Base-by-base conservation (phyloP, 2,329 filamentous ascomycete genomes). In the Beauveria sp. region DNA sequence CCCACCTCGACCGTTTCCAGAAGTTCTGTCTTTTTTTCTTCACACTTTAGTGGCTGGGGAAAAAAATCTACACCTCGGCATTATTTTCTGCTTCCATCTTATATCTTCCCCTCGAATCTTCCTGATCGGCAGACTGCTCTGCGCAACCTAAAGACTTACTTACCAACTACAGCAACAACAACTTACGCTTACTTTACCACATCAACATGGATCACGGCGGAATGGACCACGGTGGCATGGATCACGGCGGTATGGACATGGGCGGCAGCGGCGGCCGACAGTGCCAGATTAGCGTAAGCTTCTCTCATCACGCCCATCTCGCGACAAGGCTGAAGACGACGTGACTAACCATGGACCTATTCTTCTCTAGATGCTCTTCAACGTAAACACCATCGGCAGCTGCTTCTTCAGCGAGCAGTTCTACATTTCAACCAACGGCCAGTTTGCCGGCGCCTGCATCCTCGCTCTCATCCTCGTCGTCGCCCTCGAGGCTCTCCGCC, bases 401-500 rank as follows among this genome's bases (percentile, higher is more conserved):
- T 91, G 84, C 74, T 93, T 95, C 80, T 81, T 95, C 69, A 76
- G 88, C 26, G 67, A 71, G 8, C 79, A 80, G 24, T 95, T 90
- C 90, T 86, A 86, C 69, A 83, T 93, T 72, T 86, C 77, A 18
- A 88, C 86, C 26, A 75, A 73, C 3, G 86, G 82, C 72, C 88
- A 88, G 81, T 93, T 96, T 70, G 90, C 88, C 53, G 90, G 88
- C 24, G 89, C 87, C 58, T 95, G 90, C 76, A 87, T 96, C 69
- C 90, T 88, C 64, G 86, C 91, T 42, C 79, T 91, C 64, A 76
- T 88, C n/a, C 84, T 96, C 59, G 88, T 89, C 66, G 80, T 93
- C 58, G 69, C 76, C 6, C 86, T 95, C 67, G 90, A 95, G 70
- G 77, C 87, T 62, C 80, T 95, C 24, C 88, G 91, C 55, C 87